Evolutionary conservation across 805 yeast genomes (phyloP).

Genomic region (Pichia kluyveri): DNA sequence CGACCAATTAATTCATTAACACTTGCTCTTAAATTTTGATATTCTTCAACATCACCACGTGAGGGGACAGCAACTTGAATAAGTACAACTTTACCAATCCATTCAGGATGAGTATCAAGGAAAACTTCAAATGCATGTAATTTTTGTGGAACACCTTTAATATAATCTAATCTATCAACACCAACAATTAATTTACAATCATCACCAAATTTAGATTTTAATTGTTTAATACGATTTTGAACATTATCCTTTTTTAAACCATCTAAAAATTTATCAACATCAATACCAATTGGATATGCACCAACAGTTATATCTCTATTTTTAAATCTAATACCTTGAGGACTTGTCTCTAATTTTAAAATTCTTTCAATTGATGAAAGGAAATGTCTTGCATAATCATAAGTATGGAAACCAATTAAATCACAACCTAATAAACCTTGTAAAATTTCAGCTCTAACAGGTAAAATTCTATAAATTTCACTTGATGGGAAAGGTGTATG

Average conservation of each 20-base stretch:
- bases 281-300: conserved; percentile 99
- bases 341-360: conserved; percentile 72
- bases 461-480: conserved; percentile 90
- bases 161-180: conserved; percentile 92
- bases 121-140: conserved; percentile 94
- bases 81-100: conserved; percentile 94
- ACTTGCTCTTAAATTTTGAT: conserved; percentile 84
- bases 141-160: conserved; percentile 97
- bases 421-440: conserved; percentile 91
- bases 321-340: conserved; percentile 78
- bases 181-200: conserved; percentile 88
- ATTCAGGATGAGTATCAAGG: conserved; percentile 87
- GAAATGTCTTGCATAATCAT: conserved; percentile 96
- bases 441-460: conserved; percentile 87
- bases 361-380: conserved; percentile 81
- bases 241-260: conserved; percentile 64
- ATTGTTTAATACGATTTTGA: conserved; percentile 50
- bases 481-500: conserved; percentile 98
- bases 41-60: conserved; percentile 96
- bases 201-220: conserved; percentile 53
- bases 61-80: conserved; percentile 98
- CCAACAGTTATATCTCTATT: conserved; percentile 79
- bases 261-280: conserved; percentile 79
- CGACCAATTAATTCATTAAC: conserved; percentile 96
- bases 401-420: conserved; percentile 96